Conservation (phyloP, 2,329 filamentous ascomycete species). For the Elsinoe perseae region DNA sequence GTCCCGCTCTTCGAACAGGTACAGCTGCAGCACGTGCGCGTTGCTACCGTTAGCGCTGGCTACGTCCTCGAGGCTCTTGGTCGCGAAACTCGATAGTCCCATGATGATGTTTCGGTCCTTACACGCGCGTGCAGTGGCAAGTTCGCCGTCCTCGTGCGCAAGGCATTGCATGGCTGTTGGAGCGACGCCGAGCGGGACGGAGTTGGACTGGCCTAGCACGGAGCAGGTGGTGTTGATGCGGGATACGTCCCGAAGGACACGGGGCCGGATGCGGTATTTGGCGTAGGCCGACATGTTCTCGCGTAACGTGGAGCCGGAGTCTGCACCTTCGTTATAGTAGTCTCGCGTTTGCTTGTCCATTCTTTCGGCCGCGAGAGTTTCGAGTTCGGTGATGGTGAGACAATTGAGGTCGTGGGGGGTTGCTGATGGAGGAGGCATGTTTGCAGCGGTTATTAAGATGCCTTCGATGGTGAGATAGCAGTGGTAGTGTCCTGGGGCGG, state of each 20-base stretch:
- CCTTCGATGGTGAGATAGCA: no score
- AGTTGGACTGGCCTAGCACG: constrained; percentile 39
- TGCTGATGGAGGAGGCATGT: constrained; percentile 17
- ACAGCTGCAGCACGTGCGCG: constrained; percentile 49
- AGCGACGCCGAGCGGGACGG: constrained; percentile 47
- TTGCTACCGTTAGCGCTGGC: constrained; percentile 31
- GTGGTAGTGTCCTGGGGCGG: no score
- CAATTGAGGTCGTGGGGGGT: constrained; percentile 33
- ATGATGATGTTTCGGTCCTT: constrained; percentile 39
- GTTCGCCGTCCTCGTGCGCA: constrained; percentile 47
- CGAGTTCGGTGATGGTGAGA: constrained; percentile 37
- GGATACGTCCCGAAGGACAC: constrained; percentile 37
- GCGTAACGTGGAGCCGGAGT: constrained; percentile 30
- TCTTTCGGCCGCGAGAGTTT: constrained; percentile 30
- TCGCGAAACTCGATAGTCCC: constrained; percentile 45
- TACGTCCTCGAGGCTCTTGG: constrained; percentile 46
- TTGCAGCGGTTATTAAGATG: no score
- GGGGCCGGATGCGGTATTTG: constrained; percentile 35
- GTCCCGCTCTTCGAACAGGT: constrained; percentile 46
- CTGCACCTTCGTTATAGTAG: constrained; percentile 35
- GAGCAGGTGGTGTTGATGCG: constrained; percentile 35
- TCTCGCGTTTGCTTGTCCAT: constrained; percentile 36
- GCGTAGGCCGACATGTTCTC: constrained; percentile 49
- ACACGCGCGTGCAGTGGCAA: constrained; percentile 44
- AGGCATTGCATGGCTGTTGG: constrained; percentile 48